Evolutionary conservation across 2,329 filamentous ascomycete species (phyloP).

Genomic region (Beauveria pseudobassiana): DNA sequence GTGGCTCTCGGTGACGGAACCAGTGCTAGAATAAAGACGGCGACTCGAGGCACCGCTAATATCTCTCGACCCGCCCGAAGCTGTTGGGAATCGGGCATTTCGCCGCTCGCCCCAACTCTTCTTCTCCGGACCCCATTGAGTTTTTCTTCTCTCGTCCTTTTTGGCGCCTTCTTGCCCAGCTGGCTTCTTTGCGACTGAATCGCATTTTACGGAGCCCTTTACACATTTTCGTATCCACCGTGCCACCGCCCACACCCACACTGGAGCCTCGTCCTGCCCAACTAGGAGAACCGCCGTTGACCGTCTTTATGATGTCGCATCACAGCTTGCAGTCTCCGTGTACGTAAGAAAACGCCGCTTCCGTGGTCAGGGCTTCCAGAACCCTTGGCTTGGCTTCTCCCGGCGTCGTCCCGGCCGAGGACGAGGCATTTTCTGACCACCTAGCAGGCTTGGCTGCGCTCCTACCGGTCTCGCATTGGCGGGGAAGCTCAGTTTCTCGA

Average conservation of each 20-base stretch:
- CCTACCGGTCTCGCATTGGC: conserved; percentile 5
- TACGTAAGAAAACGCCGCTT: conserved; percentile 12
- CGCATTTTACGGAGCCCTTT: conserved; percentile 5
- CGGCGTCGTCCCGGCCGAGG: conserved; percentile 4
- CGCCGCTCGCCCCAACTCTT: conserved; percentile 8
- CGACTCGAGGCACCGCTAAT: background rate
- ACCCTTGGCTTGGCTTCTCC: conserved; percentile 7
- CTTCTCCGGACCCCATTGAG: background rate
- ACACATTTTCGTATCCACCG: background rate
- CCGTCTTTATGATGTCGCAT: conserved; percentile 11
- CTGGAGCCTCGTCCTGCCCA: background rate
- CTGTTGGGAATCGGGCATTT: conserved; percentile 10
- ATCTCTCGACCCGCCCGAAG: conserved; percentile 4
- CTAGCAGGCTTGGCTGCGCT: conserved; percentile 1
- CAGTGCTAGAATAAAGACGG: background rate
- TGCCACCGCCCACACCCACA: background rate
- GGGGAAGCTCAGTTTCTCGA: conserved; percentile 10
- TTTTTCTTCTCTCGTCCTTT: background rate
- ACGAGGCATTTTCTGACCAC: conserved; percentile 12
- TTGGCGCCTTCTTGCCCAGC: background rate
- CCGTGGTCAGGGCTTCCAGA: conserved; percentile 1
- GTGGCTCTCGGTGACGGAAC: conserved; percentile 7
- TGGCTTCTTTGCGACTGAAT: conserved; percentile 3
- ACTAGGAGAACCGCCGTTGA: conserved; percentile 13
- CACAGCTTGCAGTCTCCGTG: background rate